Evolutionary conservation across 2,329 filamentous ascomycete species (phyloP).

Genomic region (Fonsecaea multimorphosa): DNA sequence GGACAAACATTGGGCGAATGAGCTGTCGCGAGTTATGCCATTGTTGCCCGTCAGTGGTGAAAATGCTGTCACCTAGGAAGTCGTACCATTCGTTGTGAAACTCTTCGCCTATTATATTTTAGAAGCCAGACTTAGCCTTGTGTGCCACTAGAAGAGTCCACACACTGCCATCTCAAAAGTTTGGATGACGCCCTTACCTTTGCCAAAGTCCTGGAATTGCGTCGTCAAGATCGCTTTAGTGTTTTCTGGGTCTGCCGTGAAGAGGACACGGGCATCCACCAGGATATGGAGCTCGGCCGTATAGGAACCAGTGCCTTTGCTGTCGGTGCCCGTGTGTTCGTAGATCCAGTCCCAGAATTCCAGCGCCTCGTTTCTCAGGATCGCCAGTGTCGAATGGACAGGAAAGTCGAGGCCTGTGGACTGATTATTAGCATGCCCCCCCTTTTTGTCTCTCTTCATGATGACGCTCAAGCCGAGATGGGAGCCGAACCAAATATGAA

Average conservation of each 20-base stretch:
- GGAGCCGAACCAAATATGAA: slow-evolving; percentile 33
- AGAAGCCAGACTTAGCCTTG: neutral
- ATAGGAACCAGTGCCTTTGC: slow-evolving; percentile 28
- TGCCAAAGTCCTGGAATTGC: slow-evolving; percentile 85
- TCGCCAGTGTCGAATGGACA: slow-evolving; percentile 32
- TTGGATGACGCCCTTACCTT: slow-evolving; percentile 56
- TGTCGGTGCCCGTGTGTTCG: slow-evolving; percentile 28
- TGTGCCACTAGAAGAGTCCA: neutral
- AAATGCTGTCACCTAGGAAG: slow-evolving; percentile 85
- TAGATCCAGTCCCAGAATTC: slow-evolving; percentile 37
- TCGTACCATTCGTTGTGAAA: slow-evolving; percentile 78
- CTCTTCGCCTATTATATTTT: slow-evolving; percentile 33
- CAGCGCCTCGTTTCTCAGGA: slow-evolving; percentile 32
- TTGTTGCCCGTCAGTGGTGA: slow-evolving; percentile 76
- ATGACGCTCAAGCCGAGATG: too few relatives aligned
- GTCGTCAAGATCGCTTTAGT: slow-evolving; percentile 89
- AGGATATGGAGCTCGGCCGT: slow-evolving; percentile 35
- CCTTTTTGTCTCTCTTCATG: too few relatives aligned
- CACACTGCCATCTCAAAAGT: neutral
- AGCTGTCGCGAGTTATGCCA: slow-evolving; percentile 87
- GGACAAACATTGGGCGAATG: slow-evolving; percentile 84
- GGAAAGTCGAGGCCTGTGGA: slow-evolving; percentile 36
- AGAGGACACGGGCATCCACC: slow-evolving; percentile 60
- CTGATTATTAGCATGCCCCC: slow-evolving; percentile 4
- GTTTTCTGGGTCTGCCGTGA: slow-evolving; percentile 85